Evolutionary conservation across 2,329 filamentous ascomycete genomes (phyloP), one percentile per base, ranked within the genome.

Genomic region (Fusarium avenaceum): DNA sequence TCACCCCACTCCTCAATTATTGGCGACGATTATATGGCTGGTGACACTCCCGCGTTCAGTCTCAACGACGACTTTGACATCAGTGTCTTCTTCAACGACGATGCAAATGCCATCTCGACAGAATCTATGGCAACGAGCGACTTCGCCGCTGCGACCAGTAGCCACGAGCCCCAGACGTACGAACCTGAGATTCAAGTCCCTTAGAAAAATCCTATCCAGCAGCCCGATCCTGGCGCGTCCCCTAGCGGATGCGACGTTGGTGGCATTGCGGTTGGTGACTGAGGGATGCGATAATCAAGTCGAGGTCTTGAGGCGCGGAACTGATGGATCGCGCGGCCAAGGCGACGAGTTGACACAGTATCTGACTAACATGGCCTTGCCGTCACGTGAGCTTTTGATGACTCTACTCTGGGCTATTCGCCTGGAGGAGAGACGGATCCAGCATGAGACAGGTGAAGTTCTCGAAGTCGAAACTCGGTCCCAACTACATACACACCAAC

Each of bases 221-320:
- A 90, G 88, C 88, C 88, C 88, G 86, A 85, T 82, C 80, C 84
- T 90, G 89, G 89, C 89, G 89, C 89, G 89, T 90, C 89, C 89
- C 76, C 83, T 90, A 75, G 82, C 80, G 88, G 88, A 90, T 90
- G 89, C 89, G 89, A 91, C 89, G 87, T 85, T 89, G 87, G 86
- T 79, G 85, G 87, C 85, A 83, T 87, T 91, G 89, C 89, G 88
- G 89, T 90, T 87, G 84, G 86, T 86, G 79, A 88, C 86, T 88
- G 82, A 89, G 80, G 80, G 83, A 81, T 74, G 77, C 74, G 80
- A 84, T 72, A 78, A 81, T 74, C 81, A 76, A 79, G 82, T 81
- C 79, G 80, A 75, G 72, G 77, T 74, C 72, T 71, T 69, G 72
- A 60, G 63, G 71, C 65, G 67, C 74, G 78, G 75, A 74, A 67